Evolutionary conservation across 2,329 filamentous ascomycete species (phyloP).

Genomic region (Fusarium brachygibbosum): DNA sequence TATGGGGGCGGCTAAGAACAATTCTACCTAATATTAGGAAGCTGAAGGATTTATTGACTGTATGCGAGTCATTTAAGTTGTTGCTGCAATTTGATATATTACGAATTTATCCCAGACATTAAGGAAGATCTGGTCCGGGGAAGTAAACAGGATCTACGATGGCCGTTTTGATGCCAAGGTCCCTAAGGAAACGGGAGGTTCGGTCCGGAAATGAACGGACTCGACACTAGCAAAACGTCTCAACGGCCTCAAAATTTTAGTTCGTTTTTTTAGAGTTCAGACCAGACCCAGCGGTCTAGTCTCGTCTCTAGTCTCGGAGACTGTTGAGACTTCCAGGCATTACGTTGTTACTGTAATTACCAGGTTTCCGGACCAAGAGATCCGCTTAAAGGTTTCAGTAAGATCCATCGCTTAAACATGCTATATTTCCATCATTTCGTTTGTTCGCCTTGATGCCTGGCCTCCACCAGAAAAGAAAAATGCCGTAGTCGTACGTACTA

Average conservation of each 20-base stretch:
- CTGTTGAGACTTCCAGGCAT: neutral
- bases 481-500: neutral
- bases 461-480: neutral
- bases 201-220: neutral
- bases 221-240: neutral
- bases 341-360: neutral
- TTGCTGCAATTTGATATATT: neutral
- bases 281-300: neutral
- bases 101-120: neutral
- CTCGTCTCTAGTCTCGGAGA: neutral
- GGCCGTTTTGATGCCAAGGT: neutral
- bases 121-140: neutral
- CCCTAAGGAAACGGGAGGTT: neutral
- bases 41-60: too few relatives aligned
- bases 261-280: neutral
- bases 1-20: too few relatives aligned
- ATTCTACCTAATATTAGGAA: too few relatives aligned
- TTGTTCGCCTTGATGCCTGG: neutral
- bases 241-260: neutral
- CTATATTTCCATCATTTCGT: slow-evolving; percentile 1
- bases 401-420: neutral
- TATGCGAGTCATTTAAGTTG: neutral
- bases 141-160: too few relatives aligned
- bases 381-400: neutral
- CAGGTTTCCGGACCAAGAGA: neutral